Evolutionary conservation across 441 rosid genomes (phyloP), one percentile per base, ranked within the genome.

Genomic region (Eutrema salsugineum): DNA sequence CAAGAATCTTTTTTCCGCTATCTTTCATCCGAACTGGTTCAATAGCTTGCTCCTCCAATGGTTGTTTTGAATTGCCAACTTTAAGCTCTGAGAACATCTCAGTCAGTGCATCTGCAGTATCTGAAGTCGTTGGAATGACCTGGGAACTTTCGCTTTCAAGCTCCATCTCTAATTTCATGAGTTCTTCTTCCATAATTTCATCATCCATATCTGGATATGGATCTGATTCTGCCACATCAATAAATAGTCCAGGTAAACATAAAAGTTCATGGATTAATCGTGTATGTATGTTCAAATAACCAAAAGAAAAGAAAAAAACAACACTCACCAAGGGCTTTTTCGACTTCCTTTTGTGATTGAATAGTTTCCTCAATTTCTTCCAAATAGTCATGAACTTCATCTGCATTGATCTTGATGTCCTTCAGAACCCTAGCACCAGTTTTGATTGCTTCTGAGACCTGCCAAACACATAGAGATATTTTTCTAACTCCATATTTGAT

Each of bases 361-460:
- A 87, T 83, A 66, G 77, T 71, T 76, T 89, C 94, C 66, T 85
- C 89, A 15, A 93, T 78, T 76, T 89, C 91, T 71, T 86, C 92
- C 63, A 91, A 63, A 73, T 83, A 93, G 24, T 75, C 77, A 72
- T 93, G 86, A 66, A 90, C 87, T 69, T 93, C 95, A 66, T 89
- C 93, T 63, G 83, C 82, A 65, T 84, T 88, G 75, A 89, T 83
- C 80, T 71, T 81, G 70, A 80, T 83, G 70, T 83, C 80, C 78
- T 91, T 86, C 70, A 89, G 84, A 47, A 83, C 92, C 78, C 43
- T 88, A 59, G 91, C 92, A 74, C 95, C 98, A 43, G 87, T 85
- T 80, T 83, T 84, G 61, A 93, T 82, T 36, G 92, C 97, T 78
- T 89, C 98, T 19, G 91, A 73, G 47, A 89, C 97, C 94, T 93